Conservation (phyloP, 192 early-diverging fungal genomes). For the Jimgerdemannia lactiflua region DNA sequence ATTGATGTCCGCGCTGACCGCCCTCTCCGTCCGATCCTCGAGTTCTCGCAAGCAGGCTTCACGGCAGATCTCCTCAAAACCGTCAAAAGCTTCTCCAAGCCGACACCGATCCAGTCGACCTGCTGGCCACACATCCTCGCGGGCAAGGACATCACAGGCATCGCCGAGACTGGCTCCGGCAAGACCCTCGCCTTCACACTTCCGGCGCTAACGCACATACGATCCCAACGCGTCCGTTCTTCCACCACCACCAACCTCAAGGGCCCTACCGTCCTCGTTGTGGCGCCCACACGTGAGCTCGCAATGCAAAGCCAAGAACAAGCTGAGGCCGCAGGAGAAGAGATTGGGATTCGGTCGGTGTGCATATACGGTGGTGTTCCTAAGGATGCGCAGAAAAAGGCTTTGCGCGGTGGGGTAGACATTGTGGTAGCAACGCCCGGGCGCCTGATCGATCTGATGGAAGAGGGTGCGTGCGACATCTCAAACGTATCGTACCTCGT, state of each 20-base stretch:
- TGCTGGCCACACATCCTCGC: conserved; percentile 89
- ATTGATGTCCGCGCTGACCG: conserved; percentile 49
- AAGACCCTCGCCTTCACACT: conserved; percentile 95
- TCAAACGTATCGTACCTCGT: conserved; percentile 85
- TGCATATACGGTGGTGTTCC: conserved; percentile 91
- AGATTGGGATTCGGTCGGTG: conserved; percentile 59
- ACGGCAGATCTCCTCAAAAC: conserved; percentile 61
- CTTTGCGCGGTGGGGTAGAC: conserved; percentile 53
- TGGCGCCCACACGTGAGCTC: conserved; percentile 96
- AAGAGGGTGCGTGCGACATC: conserved; percentile 77
- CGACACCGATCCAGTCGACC: conserved; percentile 91
- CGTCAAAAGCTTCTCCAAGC: conserved; percentile 70
- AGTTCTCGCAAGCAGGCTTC: conserved; percentile 75
- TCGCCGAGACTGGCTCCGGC: conserved; percentile 95
- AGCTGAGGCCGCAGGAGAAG: conserved; percentile 65
- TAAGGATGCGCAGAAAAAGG: conserved; percentile 67
- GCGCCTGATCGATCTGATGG: conserved; percentile 88
- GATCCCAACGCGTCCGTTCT: conserved; percentile 54
- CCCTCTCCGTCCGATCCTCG: conserved; percentile 62
- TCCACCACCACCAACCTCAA: conserved; percentile 36
- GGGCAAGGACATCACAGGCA: conserved; percentile 86
- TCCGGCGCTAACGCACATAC: conserved; percentile 83
- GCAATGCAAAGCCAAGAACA: conserved; percentile 95
- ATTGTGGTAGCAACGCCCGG: conserved; percentile 96
- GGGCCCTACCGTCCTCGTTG: conserved; percentile 75